Conservation (phyloP, 148 eudicot genomes). For the Silene latifolia region DNA sequence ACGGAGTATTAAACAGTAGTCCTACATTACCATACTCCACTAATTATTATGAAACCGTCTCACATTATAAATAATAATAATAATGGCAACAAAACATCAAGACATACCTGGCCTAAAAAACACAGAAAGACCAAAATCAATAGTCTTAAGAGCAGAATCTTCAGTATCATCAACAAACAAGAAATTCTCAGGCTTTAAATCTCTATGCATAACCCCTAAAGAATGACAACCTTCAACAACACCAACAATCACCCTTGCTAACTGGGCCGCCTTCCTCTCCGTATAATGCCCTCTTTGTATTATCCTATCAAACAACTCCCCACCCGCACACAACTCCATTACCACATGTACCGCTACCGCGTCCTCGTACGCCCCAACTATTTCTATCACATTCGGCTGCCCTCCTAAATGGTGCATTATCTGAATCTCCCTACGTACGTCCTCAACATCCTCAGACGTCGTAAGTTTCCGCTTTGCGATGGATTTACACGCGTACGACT, state of each 20-base stretch:
- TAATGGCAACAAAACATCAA: not conserved
- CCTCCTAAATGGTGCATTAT: constrained; percentile 33
- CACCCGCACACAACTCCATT: constrained; percentile 31
- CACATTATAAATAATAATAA: not conserved
- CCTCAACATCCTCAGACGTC: constrained; percentile 31
- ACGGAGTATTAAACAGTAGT: too few relatives aligned
- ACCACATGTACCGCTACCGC: constrained; percentile 35
- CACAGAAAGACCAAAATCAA: constrained; percentile 36
- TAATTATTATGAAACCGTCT: not conserved
- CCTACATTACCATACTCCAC: too few relatives aligned
- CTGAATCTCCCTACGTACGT: constrained; percentile 34
- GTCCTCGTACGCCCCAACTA: constrained; percentile 29
- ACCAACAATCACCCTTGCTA: constrained; percentile 32
- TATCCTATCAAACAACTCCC: constrained; percentile 35
- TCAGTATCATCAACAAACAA: constrained; percentile 30
- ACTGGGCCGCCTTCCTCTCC: constrained; percentile 32
- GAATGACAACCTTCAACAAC: constrained; percentile 35
- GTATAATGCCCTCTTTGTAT: constrained; percentile 31
- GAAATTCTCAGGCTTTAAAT: constrained; percentile 41
- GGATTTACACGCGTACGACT: constrained; percentile 31
- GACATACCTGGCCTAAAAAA: constrained; percentile 28
- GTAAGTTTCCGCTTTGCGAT: constrained; percentile 32
- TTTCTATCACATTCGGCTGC: constrained; percentile 22
- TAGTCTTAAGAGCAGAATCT: constrained; percentile 29
- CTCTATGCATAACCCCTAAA: constrained; percentile 33